Conservation (phyloP, 2,329 filamentous ascomycete genomes). For the Pseudopyrenochaeta lycopersici region DNA sequence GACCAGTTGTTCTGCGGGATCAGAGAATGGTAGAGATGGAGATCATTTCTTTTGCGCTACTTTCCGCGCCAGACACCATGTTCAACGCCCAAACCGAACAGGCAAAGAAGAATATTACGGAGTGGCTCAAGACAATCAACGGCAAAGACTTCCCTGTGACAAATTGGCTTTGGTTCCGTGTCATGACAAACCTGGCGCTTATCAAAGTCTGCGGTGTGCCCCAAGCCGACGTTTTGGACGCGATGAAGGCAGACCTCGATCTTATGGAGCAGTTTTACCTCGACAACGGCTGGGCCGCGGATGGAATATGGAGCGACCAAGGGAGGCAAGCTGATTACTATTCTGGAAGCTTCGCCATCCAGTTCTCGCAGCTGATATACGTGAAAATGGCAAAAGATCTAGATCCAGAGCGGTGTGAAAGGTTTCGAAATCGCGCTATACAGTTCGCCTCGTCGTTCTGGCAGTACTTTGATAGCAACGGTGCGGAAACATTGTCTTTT, state of each 20-base stretch:
- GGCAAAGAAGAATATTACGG: slow-evolving; percentile 48
- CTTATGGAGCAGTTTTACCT: slow-evolving; percentile 58
- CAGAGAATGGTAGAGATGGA: slow-evolving; percentile 66
- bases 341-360: slow-evolving; percentile 64
- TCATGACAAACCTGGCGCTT: slow-evolving; percentile 60
- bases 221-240: slow-evolving; percentile 40
- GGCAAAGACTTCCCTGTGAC: slow-evolving; percentile 57
- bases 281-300: slow-evolving; percentile 58
- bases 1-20: slow-evolving; percentile 55
- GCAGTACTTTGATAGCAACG: slow-evolving; percentile 59
- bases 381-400: slow-evolving; percentile 54
- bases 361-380: slow-evolving; percentile 61
- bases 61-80: slow-evolving; percentile 55
- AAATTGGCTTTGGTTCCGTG: slow-evolving; percentile 64
- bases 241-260: slow-evolving; percentile 55
- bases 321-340: slow-evolving; percentile 61
- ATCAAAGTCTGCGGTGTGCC: slow-evolving; percentile 53
- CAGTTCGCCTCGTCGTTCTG: slow-evolving; percentile 56
- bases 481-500: slow-evolving; percentile 33
- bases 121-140: slow-evolving; percentile 57
- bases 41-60: slow-evolving; percentile 59
- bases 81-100: slow-evolving; percentile 35
- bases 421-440: slow-evolving; percentile 52
- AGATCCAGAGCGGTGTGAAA: slow-evolving; percentile 50
- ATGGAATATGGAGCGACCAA: slow-evolving; percentile 55